Percentiles rank a stretch among this genome's conserved stretches.
Conservation (phyloP, 2,329 filamentous ascomycete species). For the Bipolaris oryzae region DNA sequence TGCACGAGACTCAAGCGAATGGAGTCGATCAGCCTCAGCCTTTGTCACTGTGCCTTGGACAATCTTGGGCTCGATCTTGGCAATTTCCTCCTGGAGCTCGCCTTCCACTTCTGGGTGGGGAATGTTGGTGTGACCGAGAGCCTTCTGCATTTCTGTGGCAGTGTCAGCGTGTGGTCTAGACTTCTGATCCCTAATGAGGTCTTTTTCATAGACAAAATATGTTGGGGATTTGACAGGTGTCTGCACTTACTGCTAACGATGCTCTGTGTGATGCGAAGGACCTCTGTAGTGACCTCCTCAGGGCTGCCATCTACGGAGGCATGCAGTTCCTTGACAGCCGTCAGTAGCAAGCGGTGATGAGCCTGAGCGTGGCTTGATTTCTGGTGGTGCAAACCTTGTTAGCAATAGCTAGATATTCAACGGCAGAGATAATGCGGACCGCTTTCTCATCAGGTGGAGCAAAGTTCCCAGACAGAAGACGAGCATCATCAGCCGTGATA, state of each 20-base stretch:
- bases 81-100: slow-evolving; percentile 38
- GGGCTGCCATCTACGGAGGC: slow-evolving; percentile 33
- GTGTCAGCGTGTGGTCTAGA: slow-evolving; percentile 12
- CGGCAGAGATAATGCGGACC: slow-evolving; percentile 38
- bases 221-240: background rate
- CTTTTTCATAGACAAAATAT: background rate
- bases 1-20: slow-evolving; percentile 50
- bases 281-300: slow-evolving; percentile 32
- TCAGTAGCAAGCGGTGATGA: slow-evolving; percentile 29
- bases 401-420: slow-evolving; percentile 33
- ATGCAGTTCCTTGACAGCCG: slow-evolving; percentile 37
- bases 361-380: slow-evolving; percentile 16
- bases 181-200: background rate
- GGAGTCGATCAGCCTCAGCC: slow-evolving; percentile 50
- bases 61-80: slow-evolving; percentile 43
- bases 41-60: slow-evolving; percentile 44
- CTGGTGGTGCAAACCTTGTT: slow-evolving; percentile 29
- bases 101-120: slow-evolving; percentile 40
- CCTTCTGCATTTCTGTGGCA: slow-evolving; percentile 38
- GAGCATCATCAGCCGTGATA: slow-evolving; percentile 43
- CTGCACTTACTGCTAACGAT: slow-evolving; percentile 38
- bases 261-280: slow-evolving; percentile 33
- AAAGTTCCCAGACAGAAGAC: slow-evolving; percentile 35
- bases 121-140: slow-evolving; percentile 30
- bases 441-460: slow-evolving; percentile 28